Base-by-base conservation (phyloP, 192 early-diverging fungal genomes). In the Coemansia sp. region DNA sequence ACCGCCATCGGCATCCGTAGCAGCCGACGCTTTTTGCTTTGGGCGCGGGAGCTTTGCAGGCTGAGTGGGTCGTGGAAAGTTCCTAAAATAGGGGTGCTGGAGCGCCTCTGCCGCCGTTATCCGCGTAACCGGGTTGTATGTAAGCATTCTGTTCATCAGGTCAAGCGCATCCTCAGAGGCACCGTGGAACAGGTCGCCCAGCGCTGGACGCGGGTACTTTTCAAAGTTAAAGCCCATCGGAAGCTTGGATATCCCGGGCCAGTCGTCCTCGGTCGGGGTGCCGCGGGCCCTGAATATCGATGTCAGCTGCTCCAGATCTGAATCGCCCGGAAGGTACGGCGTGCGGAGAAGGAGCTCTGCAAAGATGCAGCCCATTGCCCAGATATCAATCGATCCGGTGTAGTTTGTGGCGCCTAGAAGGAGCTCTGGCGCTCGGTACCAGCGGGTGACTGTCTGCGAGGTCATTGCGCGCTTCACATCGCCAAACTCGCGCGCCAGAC, bases 341-440 rank as follows among this genome's bases (percentile, higher is more conserved):
- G 89, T 88, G 23, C 98, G 87, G 65, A 97, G 74, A 86, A 97
- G 87, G 13, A 99, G 88, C 67, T 99, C 98, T 9, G 96, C 98
- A 91, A 99, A 99, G 42, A 99, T 96, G 68, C 98, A 98, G 18
- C 96, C 98, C 23, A 94, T 89, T 0, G 96, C 87, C 98, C 98
- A 99, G 13, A 99, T 96, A 69, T 99, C 98, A 11, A 98, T 90
- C 0, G 89, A 90, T 9, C 88, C 91, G 0, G 92, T 89, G 67
- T 98, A 99, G 58, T 93, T 87, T 56, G 88, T 88, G 5, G 95
- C 92, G 5, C 94, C 94, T 66, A 98, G 87, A 18, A 99, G 72
- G 5, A 99, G 87, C 72, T 99, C 98, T 4, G 98, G 98, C 6
- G 95, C 86, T 32, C 98, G 89, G 77, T 99, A 99, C 96, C 96